Evolutionary conservation across 805 yeast genomes (phyloP).

Genomic region (Torulaspora quercuum): DNA sequence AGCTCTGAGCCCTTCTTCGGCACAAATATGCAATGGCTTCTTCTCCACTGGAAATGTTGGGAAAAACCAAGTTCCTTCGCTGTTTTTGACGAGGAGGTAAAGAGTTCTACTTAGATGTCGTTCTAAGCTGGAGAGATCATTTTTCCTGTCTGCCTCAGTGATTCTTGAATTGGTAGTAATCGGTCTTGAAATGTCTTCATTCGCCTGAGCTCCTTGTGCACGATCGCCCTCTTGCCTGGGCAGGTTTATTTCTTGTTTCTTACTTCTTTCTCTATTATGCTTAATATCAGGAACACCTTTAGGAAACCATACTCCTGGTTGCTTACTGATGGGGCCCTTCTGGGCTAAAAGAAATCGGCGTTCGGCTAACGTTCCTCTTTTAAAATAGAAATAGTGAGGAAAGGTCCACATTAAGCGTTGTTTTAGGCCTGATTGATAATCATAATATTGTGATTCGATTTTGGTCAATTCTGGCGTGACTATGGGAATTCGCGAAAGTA

Average conservation of each 20-base stretch:
- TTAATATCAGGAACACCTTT: constrained; percentile 82
- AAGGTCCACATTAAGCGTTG: constrained; percentile 95
- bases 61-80: constrained; percentile 58
- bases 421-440: constrained; percentile 82
- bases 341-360: constrained; percentile 74
- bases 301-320: constrained; percentile 74
- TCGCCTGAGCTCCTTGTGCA: constrained; percentile 37
- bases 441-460: constrained; percentile 71
- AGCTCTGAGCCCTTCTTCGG: constrained; percentile 66
- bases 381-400: constrained; percentile 88
- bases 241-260: constrained; percentile 70
- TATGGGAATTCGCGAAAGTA: constrained; percentile 79
- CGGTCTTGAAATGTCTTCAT: constrained; percentile 62
- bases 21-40: constrained; percentile 62
- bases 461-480: constrained; percentile 71
- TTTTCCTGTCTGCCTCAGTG: constrained; percentile 70
- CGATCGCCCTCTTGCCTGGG: constrained; percentile 56
- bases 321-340: constrained; percentile 65
- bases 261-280: constrained; percentile 84
- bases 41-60: constrained; percentile 64
- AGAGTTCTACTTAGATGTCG: constrained; percentile 76
- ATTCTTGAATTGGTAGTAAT: constrained; percentile 65
- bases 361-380: constrained; percentile 84
- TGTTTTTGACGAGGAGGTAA: constrained; percentile 61
- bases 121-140: constrained; percentile 67